Evolutionary conservation across 2,329 filamentous ascomycete genomes (phyloP), one percentile per base, ranked within the genome.

Genomic region (Epichloe sibirici): DNA sequence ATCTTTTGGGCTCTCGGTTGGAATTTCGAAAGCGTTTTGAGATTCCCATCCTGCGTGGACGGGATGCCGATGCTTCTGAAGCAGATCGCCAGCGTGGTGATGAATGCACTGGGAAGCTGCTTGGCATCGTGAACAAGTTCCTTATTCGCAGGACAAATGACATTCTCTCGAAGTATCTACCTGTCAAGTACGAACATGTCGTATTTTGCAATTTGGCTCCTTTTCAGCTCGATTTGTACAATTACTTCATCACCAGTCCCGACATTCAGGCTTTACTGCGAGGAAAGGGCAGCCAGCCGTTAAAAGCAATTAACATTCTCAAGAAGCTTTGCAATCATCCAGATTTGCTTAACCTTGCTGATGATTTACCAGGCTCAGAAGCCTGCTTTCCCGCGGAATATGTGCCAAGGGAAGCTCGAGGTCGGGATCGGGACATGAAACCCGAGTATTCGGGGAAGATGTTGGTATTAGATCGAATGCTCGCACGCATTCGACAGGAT

Each of bases 241-340:
- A 95, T 63, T 88, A 96, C 68, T 98, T 98, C 68, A 90, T 98
- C 68, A 88, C 86, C 48, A 96, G 90, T 55, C 91, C 93, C 0
- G 88, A 95, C 55, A 97, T 98, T 62, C 90, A 94, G 65, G 90
- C 87, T 51, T 74, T 98, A 45, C 78, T 98, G 38, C 83, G 88
- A 58, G 93, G 93, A 56, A 97, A 96, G 69, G 91, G 90, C 28
- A 96, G 90, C 54, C 91, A 97, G 62, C 93, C 93, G 1, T 76
- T 98, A 47, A 97, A 97, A 68, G 93, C 93, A 7, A 98, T 98
- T 67, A 90, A 89, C 45, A 83, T 98, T 59, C 77, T 98, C 63
- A 98, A 98, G 72, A 98, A 98, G 68, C 83, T 98, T 13, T 98
- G 94, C 74, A 98, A 98, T 61, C 93, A 98, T 62, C 93, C 93